Conservation (phyloP, 2,329 filamentous ascomycete species). For the Hirsutella rhossiliensis region DNA sequence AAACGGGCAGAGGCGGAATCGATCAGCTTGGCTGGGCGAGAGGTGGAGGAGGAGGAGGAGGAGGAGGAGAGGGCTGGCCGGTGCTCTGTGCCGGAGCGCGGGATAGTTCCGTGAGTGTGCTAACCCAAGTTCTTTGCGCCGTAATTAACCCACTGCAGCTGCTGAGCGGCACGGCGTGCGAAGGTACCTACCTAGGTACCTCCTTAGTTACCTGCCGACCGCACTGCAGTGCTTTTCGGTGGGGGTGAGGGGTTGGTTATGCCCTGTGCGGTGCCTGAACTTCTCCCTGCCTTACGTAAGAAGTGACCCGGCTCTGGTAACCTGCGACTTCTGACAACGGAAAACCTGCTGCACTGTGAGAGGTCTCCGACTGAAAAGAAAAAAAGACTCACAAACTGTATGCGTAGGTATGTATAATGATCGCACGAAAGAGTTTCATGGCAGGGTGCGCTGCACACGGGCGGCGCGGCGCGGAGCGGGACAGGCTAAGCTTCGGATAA, state of each 20-base stretch:
- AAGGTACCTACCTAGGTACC: background rate
- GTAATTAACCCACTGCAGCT: background rate
- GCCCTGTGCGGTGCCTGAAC: background rate
- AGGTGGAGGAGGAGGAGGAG: background rate
- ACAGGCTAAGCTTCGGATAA: constrained; percentile 1
- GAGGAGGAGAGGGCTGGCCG: constrained; percentile 3
- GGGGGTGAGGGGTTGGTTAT: background rate
- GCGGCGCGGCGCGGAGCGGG: background rate
- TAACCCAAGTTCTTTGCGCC: background rate
- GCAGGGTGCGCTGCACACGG: background rate
- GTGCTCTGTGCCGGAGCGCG: constrained; percentile 2
- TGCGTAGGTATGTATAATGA: too few relatives aligned
- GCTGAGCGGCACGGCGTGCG: background rate
- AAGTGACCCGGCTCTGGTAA: too few relatives aligned
- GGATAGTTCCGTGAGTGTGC: constrained; percentile 1
- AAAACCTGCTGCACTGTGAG: too few relatives aligned
- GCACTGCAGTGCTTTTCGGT: background rate
- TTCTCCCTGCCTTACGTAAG: too few relatives aligned
- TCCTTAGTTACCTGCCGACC: background rate
- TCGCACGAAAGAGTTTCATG: background rate
- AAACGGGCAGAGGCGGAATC: background rate
- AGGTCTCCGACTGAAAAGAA: too few relatives aligned
- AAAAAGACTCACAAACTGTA: too few relatives aligned
- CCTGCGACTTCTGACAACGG: too few relatives aligned
- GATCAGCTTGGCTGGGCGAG: background rate